These are phyloP conservation scores for Davidsoniella australis DNA, from an alignment of 2,329 filamentous ascomycete genomes.

Conservation along the genomic window DNA sequence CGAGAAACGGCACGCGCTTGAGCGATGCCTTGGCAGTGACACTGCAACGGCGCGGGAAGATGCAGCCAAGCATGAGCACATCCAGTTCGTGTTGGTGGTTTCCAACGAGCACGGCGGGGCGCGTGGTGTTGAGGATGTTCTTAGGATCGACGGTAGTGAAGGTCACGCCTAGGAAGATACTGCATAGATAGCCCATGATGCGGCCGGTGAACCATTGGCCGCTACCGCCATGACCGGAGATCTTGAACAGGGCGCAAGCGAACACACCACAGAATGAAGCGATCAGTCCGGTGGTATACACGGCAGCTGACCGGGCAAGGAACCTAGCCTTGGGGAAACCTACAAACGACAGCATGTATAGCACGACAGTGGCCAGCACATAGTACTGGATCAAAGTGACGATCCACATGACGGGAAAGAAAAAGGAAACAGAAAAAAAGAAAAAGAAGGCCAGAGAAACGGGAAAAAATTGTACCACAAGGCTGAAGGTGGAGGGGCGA, in stretches of 20 bases:
- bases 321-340: constrained; percentile 42
- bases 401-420: constrained; percentile 23
- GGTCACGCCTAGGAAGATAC: constrained; percentile 53
- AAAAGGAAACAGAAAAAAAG: constrained; percentile 1
- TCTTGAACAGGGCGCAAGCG: constrained; percentile 52
- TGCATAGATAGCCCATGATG: constrained; percentile 66
- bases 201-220: constrained; percentile 75
- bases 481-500: constrained; percentile 1
- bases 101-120: constrained; percentile 79
- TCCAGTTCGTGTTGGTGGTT: constrained; percentile 97
- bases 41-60: constrained; percentile 83
- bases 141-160: constrained; percentile 58
- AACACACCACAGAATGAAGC: constrained; percentile 58
- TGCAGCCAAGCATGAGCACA: constrained; percentile 71
- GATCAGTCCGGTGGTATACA: constrained; percentile 43
- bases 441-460: neutral
- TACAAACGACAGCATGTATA: constrained; percentile 46
- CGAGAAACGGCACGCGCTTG: constrained; percentile 64
- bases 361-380: constrained; percentile 30
- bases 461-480: neutral
- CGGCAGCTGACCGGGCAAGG: constrained; percentile 48
- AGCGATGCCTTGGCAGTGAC: constrained; percentile 84
- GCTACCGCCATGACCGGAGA: constrained; percentile 55
- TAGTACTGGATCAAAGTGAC: constrained; percentile 31
- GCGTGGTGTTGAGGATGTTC: constrained; percentile 41